phyloP scores from a whole-genome alignment of 768 basidiomycete species.

The Pholiota conissans region DNA sequence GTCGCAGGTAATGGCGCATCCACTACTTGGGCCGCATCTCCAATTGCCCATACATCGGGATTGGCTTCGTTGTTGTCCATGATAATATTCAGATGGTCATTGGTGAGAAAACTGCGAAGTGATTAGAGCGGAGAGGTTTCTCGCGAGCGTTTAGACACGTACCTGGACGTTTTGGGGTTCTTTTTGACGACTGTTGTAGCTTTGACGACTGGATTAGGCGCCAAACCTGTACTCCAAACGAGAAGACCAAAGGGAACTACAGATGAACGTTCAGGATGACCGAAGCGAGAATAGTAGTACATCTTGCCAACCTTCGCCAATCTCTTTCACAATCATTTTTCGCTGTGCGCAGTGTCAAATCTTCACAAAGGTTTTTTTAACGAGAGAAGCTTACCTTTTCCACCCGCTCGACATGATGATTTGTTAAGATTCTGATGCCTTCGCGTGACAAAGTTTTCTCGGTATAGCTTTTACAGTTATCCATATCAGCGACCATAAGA shows the following conservation, averaged over 20 bases:
- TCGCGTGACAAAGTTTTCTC: constrained; percentile 72
- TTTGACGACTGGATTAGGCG: constrained; percentile 77
- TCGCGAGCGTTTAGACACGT: constrained; percentile 11
- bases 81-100: constrained; percentile 63
- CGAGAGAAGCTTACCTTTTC: constrained; percentile 42
- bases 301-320: constrained; percentile 56
- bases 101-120: constrained; percentile 36
- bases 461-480: constrained; percentile 47
- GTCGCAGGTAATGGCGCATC: constrained; percentile 72
- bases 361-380: neutral
- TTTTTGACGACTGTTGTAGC: constrained; percentile 61
- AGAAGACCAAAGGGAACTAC: constrained; percentile 79
- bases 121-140: neutral
- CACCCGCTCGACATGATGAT: constrained; percentile 72
- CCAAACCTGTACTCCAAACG: constrained; percentile 87
- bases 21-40: constrained; percentile 69
- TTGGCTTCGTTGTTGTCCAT: constrained; percentile 52
- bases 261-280: constrained; percentile 1
- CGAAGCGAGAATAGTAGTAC: constrained; percentile 4
- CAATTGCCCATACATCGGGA: constrained; percentile 78
- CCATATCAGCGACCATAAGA: neutral
- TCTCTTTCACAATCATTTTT: constrained; percentile 68
- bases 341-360: constrained; percentile 45
- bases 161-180: constrained; percentile 59
- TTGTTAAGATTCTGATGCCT: constrained; percentile 70